Conservation (phyloP, 2,329 filamentous ascomycete species). For the Whalleya microplaca region DNA sequence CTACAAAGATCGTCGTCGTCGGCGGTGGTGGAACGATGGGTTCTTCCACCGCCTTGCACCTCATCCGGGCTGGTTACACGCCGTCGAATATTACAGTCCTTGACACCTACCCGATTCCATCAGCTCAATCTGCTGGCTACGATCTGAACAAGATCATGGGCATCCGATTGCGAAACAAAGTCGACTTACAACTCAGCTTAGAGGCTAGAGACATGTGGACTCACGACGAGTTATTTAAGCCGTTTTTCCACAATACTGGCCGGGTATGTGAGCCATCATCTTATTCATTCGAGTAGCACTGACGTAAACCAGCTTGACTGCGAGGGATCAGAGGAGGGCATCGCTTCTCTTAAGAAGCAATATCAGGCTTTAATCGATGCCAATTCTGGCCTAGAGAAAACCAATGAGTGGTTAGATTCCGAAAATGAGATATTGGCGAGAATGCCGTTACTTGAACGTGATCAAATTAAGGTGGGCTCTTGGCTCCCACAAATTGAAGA, state of each 20-base stretch:
- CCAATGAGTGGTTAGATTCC: slow-evolving; percentile 46
- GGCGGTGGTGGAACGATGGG: slow-evolving; percentile 54
- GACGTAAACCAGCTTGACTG: slow-evolving; percentile 37
- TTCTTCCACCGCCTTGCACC: slow-evolving; percentile 51
- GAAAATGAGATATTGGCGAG: slow-evolving; percentile 49
- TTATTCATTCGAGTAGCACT: slow-evolving; percentile 8
- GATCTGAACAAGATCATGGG: slow-evolving; percentile 54
- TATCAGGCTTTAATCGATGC: slow-evolving; percentile 41
- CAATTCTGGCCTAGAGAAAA: slow-evolving; percentile 39
- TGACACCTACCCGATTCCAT: slow-evolving; percentile 50
- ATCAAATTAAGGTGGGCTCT: slow-evolving; percentile 42
- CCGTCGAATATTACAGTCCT: slow-evolving; percentile 49
- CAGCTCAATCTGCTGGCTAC: slow-evolving; percentile 49
- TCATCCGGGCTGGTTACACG: slow-evolving; percentile 47
- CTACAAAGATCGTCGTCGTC: slow-evolving; percentile 43
- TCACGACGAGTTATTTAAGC: slow-evolving; percentile 47
- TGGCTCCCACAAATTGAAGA: neutral
- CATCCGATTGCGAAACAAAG: slow-evolving; percentile 38
- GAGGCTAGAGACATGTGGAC: slow-evolving; percentile 45
- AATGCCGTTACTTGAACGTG: slow-evolving; percentile 42
- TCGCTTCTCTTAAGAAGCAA: slow-evolving; percentile 38
- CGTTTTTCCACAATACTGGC: slow-evolving; percentile 49
- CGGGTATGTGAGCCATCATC: slow-evolving; percentile 37
- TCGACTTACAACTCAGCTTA: slow-evolving; percentile 37
- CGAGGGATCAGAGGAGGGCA: slow-evolving; percentile 37